These are phyloP conservation scores for Tolypocladium guangdongense DNA, from an alignment of 2,329 filamentous ascomycete species.

Conservation along the genomic window DNA sequence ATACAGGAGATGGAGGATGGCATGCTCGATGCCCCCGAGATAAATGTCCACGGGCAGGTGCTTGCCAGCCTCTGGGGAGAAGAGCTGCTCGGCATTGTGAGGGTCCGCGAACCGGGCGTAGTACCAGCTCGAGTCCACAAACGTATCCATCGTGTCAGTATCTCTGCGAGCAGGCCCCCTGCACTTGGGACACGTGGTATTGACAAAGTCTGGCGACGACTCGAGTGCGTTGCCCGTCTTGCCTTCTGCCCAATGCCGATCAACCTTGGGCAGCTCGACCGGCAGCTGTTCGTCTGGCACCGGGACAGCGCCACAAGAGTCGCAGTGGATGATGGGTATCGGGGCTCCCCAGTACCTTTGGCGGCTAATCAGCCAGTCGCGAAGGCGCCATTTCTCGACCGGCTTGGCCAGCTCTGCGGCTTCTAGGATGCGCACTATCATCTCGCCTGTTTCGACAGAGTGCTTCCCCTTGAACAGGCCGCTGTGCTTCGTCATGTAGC, in stretches of 20 bases:
- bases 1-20: slow-evolving; percentile 81
- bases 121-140: slow-evolving; percentile 94
- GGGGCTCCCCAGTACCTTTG: slow-evolving; percentile 88
- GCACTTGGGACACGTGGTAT: slow-evolving; percentile 67
- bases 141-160: slow-evolving; percentile 93
- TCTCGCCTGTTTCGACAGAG: slow-evolving; percentile 50
- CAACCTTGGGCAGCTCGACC: slow-evolving; percentile 60
- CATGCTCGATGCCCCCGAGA: slow-evolving; percentile 81
- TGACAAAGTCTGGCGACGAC: slow-evolving; percentile 59
- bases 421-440: slow-evolving; percentile 48
- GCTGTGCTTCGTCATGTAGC: slow-evolving; percentile 55
- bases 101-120: slow-evolving; percentile 71
- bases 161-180: slow-evolving; percentile 61
- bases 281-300: slow-evolving; percentile 69
- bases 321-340: slow-evolving; percentile 79
- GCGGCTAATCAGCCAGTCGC: slow-evolving; percentile 87
- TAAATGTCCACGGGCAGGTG: slow-evolving; percentile 76
- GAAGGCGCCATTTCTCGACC: slow-evolving; percentile 66
- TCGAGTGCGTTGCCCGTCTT: slow-evolving; percentile 70
- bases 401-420: slow-evolving; percentile 45
- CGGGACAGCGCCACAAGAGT: slow-evolving; percentile 64
- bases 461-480: slow-evolving; percentile 52
- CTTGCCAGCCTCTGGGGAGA: slow-evolving; percentile 48
- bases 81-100: slow-evolving; percentile 48
- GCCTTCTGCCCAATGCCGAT: slow-evolving; percentile 55